Base-by-base conservation (phyloP, 208 protist genomes). In the Wallacemonas collosoma region DNA sequence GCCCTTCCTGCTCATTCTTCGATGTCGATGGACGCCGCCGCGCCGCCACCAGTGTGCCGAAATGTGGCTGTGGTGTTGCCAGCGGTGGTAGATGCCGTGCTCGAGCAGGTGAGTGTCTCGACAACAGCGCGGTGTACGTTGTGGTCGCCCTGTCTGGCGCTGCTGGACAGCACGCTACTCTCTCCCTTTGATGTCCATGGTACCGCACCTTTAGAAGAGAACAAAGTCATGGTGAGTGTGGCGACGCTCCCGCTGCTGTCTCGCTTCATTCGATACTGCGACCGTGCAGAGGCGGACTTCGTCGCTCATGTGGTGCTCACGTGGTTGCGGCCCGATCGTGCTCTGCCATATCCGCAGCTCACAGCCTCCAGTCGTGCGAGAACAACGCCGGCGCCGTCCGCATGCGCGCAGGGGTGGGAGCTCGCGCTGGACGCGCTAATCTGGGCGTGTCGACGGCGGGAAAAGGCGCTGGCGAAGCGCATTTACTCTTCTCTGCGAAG, bases 141-240 rank as follows among this genome's bases (percentile, higher is more conserved):
- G 71, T 93, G 88, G 88, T 67, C 73, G 12, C 81, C 79, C 62
- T 93, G 88, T 70, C 64, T 86, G 7, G 50, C 71, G 6, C 68
- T 83, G 11, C 75, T 93, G 9, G 39, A 76, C 38, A 11, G 60
- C 2, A 81, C 72, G 56, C 68, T 93, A 2, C 38, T 43, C 47
- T 79, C 77, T 35, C 88, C 82, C 7, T 60, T 88, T 11, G 39
- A 26, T 26, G 26, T 26, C 26, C 26, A 26, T 45, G 8, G 1
- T 44, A 55, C 14, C 68, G 7, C 26, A 26, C 26, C 26, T 26
- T 26, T 26, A 26, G 26, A 26, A 26, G 26, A 26, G 26, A 26
- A 26, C 26, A 26, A 26, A 4, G 56, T 43, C 38, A 14, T 41
- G 38, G 54, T 41, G 2, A 60, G 73, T 60, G 3, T 26, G 14